These are phyloP conservation scores for Nicotiana rustica DNA, from an alignment of 305 asterid species.

Conservation along the genomic window DNA sequence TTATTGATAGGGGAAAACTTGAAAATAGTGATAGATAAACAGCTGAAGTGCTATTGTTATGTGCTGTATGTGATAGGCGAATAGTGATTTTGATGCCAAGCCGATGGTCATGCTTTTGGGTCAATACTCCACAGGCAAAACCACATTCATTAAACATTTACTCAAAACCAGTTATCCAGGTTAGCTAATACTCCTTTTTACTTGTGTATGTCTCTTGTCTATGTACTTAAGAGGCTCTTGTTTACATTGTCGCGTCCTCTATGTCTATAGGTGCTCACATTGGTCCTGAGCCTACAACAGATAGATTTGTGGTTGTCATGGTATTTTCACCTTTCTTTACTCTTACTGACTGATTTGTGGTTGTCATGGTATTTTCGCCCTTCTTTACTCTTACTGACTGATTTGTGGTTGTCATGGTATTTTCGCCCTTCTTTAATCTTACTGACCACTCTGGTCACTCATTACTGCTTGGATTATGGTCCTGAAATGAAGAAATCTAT, in stretches of 20 bases:
- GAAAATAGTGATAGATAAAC: not conserved
- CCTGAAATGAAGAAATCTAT: not conserved
- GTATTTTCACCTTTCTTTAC: constrained; percentile 45
- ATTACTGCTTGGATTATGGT: not conserved
- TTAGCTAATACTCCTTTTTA: constrained; percentile 37
- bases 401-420: constrained; percentile 98
- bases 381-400: constrained; percentile 38
- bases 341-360: constrained; percentile 67
- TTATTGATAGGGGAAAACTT: not conserved
- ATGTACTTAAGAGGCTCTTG: not conserved
- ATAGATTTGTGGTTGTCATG: constrained; percentile 98
- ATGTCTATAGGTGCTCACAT: constrained; percentile 82
- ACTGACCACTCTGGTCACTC: not conserved
- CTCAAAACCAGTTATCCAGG: constrained; percentile 90
- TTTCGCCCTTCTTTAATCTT: not conserved
- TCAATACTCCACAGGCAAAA: constrained; percentile 95
- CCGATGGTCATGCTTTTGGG: constrained; percentile 99
- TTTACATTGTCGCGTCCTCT: constrained; percentile 31
- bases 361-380: constrained; percentile 72
- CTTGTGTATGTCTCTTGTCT: constrained; percentile 30
- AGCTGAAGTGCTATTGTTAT: constrained; percentile 14
- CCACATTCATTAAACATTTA: constrained; percentile 94
- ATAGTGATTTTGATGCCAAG: constrained; percentile 97
- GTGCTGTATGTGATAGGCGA: constrained; percentile 57
- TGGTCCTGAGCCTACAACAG: constrained; percentile 99